Evolutionary conservation across 73 alveolate genomes (phyloP), one percentile per base, ranked within the genome.

Genomic region (Symbiodinium pilosum): DNA sequence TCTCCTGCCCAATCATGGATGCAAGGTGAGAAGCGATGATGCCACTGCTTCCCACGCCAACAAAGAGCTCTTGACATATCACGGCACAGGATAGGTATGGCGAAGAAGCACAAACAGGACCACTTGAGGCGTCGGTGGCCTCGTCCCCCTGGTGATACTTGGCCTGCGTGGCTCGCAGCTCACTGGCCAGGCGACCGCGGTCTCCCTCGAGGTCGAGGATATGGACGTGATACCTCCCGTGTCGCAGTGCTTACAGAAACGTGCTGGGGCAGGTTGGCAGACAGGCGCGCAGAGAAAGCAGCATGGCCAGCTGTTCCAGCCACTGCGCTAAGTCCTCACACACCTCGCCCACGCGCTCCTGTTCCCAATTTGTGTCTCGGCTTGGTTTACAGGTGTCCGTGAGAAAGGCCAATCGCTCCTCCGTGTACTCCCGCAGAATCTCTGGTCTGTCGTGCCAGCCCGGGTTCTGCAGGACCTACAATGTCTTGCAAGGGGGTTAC

Each of bases 281-380:
- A n/a, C 20, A 18, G 56, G 34, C 7, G 32, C 54, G 43, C 38
- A 86, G 83, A 4, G 93, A 38, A 54, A 86, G 84, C 41, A 52
- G 84, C 84, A 32, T 86, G 12, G 94, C 94, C 83, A 89, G 95
- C 47, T 68, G 95, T 52, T 89, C 95, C 34, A 89, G 83, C 95
- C 95, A 89, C 75, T 89, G 95, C n/a, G 51, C 38, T 73, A 89
- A 41, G 71, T 89, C 95, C 11, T 81, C 39, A 87, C 95, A 89
- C 21, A 89, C 95, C 36, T 89, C 87, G 44, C 43, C 68, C 54
- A 87, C 94, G 43, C 43, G 69, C 44, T 59, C 84, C 40, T 36
- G 93, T 32, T 34, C 30, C 9, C 39, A 32, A 4, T 38, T 16
- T 47, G 64, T 47, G 64, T 47, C 24, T 47, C 24, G 7, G 64